Evolutionary conservation across 2,329 filamentous ascomycete genomes (phyloP).

Genomic region (Fusarium liriodendri): DNA sequence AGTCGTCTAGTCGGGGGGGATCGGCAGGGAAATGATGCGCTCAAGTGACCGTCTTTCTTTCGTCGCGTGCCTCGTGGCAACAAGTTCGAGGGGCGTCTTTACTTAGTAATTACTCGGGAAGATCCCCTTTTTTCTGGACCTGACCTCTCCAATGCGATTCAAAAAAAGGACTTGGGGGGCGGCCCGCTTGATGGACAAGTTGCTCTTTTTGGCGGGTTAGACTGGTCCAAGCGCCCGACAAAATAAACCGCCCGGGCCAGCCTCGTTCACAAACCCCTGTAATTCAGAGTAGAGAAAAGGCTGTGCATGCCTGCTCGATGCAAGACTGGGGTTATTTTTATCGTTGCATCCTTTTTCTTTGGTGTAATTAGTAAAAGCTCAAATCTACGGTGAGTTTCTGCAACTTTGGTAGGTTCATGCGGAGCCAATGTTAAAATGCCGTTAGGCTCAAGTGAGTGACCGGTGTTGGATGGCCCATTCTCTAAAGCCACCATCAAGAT

Average conservation of each 20-base stretch:
- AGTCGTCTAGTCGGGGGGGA: slow-evolving; percentile 4
- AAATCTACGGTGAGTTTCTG: background rate
- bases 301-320: background rate
- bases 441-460: background rate
- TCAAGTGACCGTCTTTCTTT: slow-evolving; percentile 16
- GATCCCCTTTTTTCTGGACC: slow-evolving; percentile 45
- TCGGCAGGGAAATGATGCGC: background rate
- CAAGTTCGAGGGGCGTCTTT: slow-evolving; percentile 18
- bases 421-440: background rate
- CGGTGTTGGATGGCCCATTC: background rate
- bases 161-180: slow-evolving; percentile 34
- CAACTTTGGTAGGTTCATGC: background rate
- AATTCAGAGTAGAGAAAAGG: background rate
- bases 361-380: background rate
- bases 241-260: slow-evolving; percentile 35
- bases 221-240: slow-evolving; percentile 46
- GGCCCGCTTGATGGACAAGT: slow-evolving; percentile 42
- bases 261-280: slow-evolving; percentile 10
- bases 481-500: background rate
- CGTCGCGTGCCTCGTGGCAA: slow-evolving; percentile 40
- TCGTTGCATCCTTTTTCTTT: background rate
- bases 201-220: slow-evolving; percentile 41
- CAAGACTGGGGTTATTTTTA: background rate
- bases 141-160: slow-evolving; percentile 38
- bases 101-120: slow-evolving; percentile 41